Evolutionary conservation across 345 rosid species (phyloP), one percentile per base, ranked within the genome.

Genomic region (Citrus hindsii): DNA sequence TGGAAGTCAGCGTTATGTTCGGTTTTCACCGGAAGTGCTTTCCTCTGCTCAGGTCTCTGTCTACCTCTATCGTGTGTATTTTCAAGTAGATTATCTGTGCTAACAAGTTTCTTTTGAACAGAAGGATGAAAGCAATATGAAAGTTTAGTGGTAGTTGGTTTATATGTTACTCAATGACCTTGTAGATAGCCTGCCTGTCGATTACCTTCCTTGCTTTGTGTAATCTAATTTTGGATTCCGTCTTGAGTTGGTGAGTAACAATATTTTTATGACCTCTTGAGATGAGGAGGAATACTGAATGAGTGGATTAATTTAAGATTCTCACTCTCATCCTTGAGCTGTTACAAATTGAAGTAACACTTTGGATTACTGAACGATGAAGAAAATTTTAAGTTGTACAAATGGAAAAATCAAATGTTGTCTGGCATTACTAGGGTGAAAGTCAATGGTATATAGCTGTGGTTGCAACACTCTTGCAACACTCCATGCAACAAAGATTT

Each of bases 1-100:
- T 85, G 98, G 99, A 69, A 96, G 99, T 82, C 98, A 92, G 72
- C 91, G 92, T 13, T 96, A 96, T 81, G 91, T 96, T 66, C 97
- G 98, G 62, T 96, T 96, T 84, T 96, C 98, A 67, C 94, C 99
- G 32, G 91, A 90, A 81, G 91, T 91, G 83, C 84, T 96, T 80
- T 89, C 98, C 79, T 85, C 87, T 82, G 89, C 93, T 80, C 97
- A 96, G 99, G 99, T 95, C 51, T 72, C 58, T 86, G 79, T 55
- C 61, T 37, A 73, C 76, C 42, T 42, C 74, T 73, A 42, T 28
- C 12, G 3, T 27, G 32, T 75, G 24, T 22, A 27, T 21, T 25
- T 1, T 13, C 9, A 5, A 28, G n/a, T 7, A 69, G 25, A 13
- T 27, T 14, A 62, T 38, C 42, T 21, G 2, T 30, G 28, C 64